A percentile compares a stretch with the other conserved stretches of the same genome.
These are phyloP conservation scores for Xerocomus brunneocitrinus DNA, from an alignment of 768 basidiomycete genomes.

Conservation along the genomic window DNA sequence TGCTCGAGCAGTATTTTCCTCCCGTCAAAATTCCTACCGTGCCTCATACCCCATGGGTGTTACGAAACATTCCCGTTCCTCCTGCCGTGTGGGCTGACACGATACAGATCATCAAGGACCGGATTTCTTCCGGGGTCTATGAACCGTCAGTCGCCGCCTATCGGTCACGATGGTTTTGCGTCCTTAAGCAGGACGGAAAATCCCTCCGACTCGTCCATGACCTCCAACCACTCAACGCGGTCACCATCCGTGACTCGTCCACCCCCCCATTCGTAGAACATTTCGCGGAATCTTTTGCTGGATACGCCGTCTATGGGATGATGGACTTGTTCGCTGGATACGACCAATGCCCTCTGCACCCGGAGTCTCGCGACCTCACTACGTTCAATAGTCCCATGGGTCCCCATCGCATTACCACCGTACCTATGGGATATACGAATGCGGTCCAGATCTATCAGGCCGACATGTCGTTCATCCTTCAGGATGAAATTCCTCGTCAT, in stretches of 20 bases:
- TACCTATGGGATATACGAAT: conserved; percentile 42
- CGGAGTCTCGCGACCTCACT: conserved; percentile 29
- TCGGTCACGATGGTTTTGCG: no score
- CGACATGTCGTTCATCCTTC: conserved; percentile 35
- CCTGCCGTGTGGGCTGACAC: no score
- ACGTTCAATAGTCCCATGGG: conserved; percentile 35
- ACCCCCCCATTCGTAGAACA: not conserved
- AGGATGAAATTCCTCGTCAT: conserved; percentile 36
- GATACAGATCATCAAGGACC: no score
- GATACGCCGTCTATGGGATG: not conserved
- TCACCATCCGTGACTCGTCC: not conserved
- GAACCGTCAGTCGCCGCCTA: no score
- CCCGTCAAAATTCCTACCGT: no score
- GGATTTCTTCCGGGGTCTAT: no score
- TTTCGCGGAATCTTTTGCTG: not conserved
- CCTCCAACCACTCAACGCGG: no score
- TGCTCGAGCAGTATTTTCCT: no score
- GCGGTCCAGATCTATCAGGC: conserved; percentile 38
- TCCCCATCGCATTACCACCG: not conserved
- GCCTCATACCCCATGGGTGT: no score
- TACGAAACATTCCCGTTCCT: no score
- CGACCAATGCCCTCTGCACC: not conserved
- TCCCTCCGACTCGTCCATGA: no score
- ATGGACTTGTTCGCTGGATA: conserved; percentile 2
- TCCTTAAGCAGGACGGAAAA: no score